Conservation (phyloP, 2,329 filamentous ascomycete genomes). For the Pseudogymnoascus sp. region DNA sequence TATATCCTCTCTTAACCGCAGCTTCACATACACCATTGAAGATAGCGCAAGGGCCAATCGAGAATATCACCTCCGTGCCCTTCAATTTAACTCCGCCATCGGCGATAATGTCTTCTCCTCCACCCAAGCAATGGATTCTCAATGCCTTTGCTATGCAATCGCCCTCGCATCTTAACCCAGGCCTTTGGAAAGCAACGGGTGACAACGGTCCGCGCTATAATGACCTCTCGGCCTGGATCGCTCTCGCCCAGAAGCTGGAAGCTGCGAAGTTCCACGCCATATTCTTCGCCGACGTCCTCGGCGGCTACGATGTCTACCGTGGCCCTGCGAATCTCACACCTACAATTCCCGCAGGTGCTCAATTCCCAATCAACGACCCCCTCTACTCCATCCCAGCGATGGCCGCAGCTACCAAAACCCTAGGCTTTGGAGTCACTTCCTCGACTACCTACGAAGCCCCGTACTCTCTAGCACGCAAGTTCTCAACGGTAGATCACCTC, state of each 20-base stretch:
- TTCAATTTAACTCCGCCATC: neutral
- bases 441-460: conserved; percentile 62
- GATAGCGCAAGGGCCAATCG: neutral
- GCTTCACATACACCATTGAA: neutral
- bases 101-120: neutral
- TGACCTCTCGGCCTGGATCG: conserved; percentile 50
- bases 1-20: neutral
- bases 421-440: conserved; percentile 60
- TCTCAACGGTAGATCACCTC: conserved; percentile 58
- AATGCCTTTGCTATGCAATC: conserved; percentile 43
- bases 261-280: conserved; percentile 56
- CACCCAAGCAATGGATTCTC: conserved; percentile 38
- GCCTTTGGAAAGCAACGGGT: conserved; percentile 55
- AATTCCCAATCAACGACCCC: conserved; percentile 64
- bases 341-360: conserved; percentile 52
- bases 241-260: conserved; percentile 51
- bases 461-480: conserved; percentile 54
- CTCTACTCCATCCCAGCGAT: conserved; percentile 55
- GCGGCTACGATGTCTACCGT: conserved; percentile 62
- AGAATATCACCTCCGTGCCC: neutral
- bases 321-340: conserved; percentile 50
- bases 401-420: conserved; percentile 56
- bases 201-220: conserved; percentile 57
- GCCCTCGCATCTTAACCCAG: conserved; percentile 44
- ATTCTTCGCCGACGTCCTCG: conserved; percentile 59